Evolutionary conservation across 2,329 filamentous ascomycete genomes (phyloP).

Genomic region (Xylariales sp.): DNA sequence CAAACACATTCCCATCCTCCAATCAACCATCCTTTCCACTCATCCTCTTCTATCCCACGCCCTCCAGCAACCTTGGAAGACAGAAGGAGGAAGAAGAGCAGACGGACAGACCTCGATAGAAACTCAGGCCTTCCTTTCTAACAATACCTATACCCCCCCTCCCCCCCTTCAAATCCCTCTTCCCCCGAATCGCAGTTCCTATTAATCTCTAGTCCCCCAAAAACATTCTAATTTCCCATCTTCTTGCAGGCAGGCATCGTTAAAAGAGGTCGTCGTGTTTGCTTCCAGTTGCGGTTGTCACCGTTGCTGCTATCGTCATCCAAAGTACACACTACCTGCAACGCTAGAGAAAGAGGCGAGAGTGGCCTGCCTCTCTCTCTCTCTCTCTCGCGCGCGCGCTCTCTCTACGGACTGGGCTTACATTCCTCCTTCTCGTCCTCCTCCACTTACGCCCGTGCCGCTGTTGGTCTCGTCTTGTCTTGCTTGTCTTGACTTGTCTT

Average conservation of each 20-base stretch:
- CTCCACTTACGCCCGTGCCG: constrained; percentile 34
- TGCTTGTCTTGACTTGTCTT: constrained; percentile 42
- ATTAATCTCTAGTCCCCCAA: constrained; percentile 23
- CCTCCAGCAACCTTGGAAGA: constrained; percentile 3
- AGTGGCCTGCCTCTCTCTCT: constrained; percentile 7
- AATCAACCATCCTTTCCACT: constrained; percentile 33
- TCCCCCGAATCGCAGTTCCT: constrained; percentile 21
- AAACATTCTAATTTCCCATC: constrained; percentile 24
- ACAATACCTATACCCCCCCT: constrained; percentile 19
- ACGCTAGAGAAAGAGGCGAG: background rate
- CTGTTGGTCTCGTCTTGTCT: constrained; percentile 41
- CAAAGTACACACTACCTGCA: no score
- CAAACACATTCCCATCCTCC: constrained; percentile 28
- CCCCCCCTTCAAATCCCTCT: constrained; percentile 23
- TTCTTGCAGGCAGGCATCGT: constrained; percentile 5
- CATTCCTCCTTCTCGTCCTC: constrained; percentile 41
- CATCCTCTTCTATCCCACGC: constrained; percentile 29
- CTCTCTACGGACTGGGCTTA: constrained; percentile 27
- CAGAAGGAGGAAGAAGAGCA: constrained; percentile 20
- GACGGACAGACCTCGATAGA: constrained; percentile 8
- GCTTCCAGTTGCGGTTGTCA: background rate
- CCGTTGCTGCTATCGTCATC: no score
- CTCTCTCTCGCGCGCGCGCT: background rate
- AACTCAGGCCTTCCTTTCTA: constrained; percentile 19
- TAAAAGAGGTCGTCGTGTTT: constrained; percentile 10